phyloP scores from a whole-genome alignment of 768 basidiomycete genomes.

The Cytidiella melzeri region DNA sequence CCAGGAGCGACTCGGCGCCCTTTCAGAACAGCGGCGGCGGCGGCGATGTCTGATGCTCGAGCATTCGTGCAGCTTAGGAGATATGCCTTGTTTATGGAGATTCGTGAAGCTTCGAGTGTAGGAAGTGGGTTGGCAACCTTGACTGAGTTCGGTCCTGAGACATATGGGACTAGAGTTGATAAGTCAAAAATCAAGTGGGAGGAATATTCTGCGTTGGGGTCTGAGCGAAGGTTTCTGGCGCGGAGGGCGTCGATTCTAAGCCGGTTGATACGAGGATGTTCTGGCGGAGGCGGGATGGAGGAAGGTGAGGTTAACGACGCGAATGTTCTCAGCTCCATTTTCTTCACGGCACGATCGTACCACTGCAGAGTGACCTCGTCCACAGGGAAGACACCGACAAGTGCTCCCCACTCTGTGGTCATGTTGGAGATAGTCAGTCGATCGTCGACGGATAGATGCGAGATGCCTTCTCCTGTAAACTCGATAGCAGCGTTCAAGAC shows the following conservation, averaged over 20 bases:
- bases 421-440: conserved; percentile 97
- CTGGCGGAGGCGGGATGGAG: conserved; percentile 63
- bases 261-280: conserved; percentile 84
- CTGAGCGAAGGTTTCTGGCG: conserved; percentile 51
- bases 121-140: conserved; percentile 94
- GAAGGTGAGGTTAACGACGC: conserved; percentile 38
- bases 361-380: conserved; percentile 77
- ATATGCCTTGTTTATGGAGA: conserved; percentile 94
- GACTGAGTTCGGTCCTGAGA: conserved; percentile 97
- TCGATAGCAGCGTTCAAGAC: conserved; percentile 96
- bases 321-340: conserved; percentile 74
- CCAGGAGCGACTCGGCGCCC: conserved; percentile 77
- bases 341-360: conserved; percentile 74
- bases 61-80: conserved; percentile 98
- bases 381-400: conserved; percentile 92
- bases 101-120: conserved; percentile 61
- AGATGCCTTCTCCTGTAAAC: conserved; percentile 86
- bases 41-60: conserved; percentile 88
- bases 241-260: conserved; percentile 63
- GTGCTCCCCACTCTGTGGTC: conserved; percentile 99
- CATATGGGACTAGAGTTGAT: conserved; percentile 89
- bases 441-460: conserved; percentile 78
- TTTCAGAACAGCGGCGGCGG: conserved; percentile 84
- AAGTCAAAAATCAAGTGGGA: conserved; percentile 89
- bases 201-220: conserved; percentile 73